These are phyloP conservation scores for Lipomyces kockii DNA, from an alignment of 805 yeast species.

Conservation along the genomic window DNA sequence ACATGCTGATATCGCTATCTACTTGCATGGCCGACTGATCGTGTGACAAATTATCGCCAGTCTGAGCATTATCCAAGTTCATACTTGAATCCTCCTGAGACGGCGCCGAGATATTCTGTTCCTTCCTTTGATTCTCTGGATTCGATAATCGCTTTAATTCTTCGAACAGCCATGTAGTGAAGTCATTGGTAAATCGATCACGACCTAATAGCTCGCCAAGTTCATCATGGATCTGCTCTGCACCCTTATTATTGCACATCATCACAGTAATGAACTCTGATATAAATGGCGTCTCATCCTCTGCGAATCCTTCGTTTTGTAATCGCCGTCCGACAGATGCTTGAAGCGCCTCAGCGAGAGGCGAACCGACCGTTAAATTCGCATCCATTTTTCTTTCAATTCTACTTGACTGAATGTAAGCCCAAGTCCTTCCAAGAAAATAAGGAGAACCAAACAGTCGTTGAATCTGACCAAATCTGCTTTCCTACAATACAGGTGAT, in stretches of 20 bases:
- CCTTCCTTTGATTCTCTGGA: neutral
- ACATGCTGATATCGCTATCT: neutral
- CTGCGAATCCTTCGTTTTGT: conserved; percentile 37
- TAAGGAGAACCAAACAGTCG: neutral
- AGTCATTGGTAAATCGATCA: conserved; percentile 37
- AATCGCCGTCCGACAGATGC: conserved; percentile 33
- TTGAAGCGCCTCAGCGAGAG: conserved; percentile 36
- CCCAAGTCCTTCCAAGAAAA: neutral
- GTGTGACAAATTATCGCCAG: neutral
- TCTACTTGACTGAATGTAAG: neutral
- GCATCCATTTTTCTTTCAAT: conserved; percentile 4
- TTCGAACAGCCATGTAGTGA: conserved; percentile 39
- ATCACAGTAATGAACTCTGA: conserved; percentile 42
- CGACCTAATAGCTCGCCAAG: conserved; percentile 39
- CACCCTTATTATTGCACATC: conserved; percentile 39
- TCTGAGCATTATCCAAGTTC: neutral
- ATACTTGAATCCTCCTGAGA: neutral
- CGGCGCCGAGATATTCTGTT: neutral
- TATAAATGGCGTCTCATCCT: conserved; percentile 40
- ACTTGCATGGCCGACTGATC: neutral
- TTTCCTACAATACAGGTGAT: neutral
- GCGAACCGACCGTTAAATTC: conserved; percentile 24
- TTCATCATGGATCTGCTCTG: conserved; percentile 38
- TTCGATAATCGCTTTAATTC: conserved; percentile 24
- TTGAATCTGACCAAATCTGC: neutral